Conservation (phyloP, 139 green algal species). For the Chlamydomonas sp. region DNA sequence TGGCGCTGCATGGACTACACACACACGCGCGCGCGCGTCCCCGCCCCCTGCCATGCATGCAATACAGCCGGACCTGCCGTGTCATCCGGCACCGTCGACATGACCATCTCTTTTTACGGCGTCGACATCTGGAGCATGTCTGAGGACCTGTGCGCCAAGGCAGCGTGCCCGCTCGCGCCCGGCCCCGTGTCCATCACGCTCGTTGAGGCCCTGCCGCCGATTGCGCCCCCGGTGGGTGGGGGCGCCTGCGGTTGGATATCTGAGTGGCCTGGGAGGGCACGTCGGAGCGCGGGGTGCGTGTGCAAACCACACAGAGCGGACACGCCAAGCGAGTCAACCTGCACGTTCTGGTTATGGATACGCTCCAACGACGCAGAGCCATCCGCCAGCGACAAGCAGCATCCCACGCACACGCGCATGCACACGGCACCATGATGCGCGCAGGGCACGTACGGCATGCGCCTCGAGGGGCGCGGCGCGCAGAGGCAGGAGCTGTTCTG, state of each 20-base stretch:
- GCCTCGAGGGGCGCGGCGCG: slow-evolving; percentile 20
- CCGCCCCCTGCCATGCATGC: no score
- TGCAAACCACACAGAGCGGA: no score
- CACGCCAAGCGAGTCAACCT: no score
- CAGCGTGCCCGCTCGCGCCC: slow-evolving; percentile 29
- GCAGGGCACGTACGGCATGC: slow-evolving; percentile 45
- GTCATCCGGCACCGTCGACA: slow-evolving; percentile 28
- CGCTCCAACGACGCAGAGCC: neutral
- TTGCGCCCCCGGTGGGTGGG: slow-evolving; percentile 38
- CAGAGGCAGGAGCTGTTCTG: slow-evolving; percentile 36
- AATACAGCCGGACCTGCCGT: no score
- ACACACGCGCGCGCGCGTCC: no score
- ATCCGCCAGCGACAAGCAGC: neutral
- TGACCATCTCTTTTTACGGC: slow-evolving; percentile 33
- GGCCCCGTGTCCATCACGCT: slow-evolving; percentile 28
- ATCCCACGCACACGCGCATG: neutral
- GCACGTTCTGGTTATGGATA: neutral
- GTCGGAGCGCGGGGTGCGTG: neutral
- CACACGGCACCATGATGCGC: neutral
- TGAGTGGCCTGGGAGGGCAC: neutral
- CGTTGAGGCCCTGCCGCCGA: slow-evolving; percentile 40
- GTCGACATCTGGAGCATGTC: slow-evolving; percentile 29
- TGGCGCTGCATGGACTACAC: no score
- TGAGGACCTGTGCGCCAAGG: slow-evolving; percentile 47
- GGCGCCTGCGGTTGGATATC: neutral